Evolutionary conservation across 805 yeast species (phyloP), one percentile per base, ranked within the genome.

Genomic region (Ogataea trehalophila): DNA sequence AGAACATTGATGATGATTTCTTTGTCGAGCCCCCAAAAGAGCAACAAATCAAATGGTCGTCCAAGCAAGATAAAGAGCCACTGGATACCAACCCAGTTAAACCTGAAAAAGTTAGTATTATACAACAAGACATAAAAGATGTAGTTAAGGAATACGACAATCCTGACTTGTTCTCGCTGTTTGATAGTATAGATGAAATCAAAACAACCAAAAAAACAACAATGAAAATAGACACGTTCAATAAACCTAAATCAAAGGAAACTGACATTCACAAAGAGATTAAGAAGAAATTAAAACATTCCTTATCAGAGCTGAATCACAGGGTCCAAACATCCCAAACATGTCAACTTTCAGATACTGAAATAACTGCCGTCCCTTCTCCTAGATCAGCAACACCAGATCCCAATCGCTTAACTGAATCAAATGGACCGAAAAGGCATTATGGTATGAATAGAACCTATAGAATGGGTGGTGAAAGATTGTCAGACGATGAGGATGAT

Each of bases 361-460:
- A 17, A 16, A 11, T 11, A n/a, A 20, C 8, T 1, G 4, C 11
- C 7, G n/a, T 18, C 17, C 29, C 26, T 6, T 6, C 26, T 20
- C 15, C 26, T 15, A 22, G 20, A 20, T 13, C 20, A 13, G 16
- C 17, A 11, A 16, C 37, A 5, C 29, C 14, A 13, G 41, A 39
- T 5, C 15, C 11, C 8, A 17, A 39, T 11, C 20, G 18, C 18
- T 16, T 2, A 37, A 26, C 45, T 6, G 40, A 6, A 41, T 33
- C 38, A 33, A 5, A 17, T n/a, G 15, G 40, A 9, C 5, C 26
- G 3, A 36, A 26, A 29, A 44, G 49, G 31, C 61, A 60, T 7
- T 69, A 70, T 47, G 71, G 72, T 2, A 26, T 31, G 6, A 55
- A 51, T 7, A 52, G 71, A 48, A 61, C 64, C 44, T 66, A 53